Evolutionary conservation across 257 asterid species (phyloP), one percentile per base, ranked within the genome.

Genomic region (Rhazya stricta): DNA sequence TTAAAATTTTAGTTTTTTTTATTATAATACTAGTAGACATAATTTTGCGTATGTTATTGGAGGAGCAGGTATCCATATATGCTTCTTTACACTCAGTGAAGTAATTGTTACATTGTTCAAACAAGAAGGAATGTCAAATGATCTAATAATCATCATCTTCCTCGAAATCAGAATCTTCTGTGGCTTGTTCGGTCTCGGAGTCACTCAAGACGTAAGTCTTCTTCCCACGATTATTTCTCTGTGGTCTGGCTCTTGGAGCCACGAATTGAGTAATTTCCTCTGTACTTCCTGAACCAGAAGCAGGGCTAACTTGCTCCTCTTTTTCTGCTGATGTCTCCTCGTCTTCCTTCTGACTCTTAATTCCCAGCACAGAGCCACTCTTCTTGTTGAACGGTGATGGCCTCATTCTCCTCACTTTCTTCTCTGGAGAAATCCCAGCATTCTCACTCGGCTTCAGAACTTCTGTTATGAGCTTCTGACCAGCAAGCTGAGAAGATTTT

Each of bases 301-400:
- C 73, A 1, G 88, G 84, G 68, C 78, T 77, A 18, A 39, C 89
- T 42, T 46, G 76, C 43, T 83, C 83, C n/a, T 75, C 83, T 56
- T 37, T 71, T 9, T 78, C 83, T 8, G 45, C 25, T 9, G 84
- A 80, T 71, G 74, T 51, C 41, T 79, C 84, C 11, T 76, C 88
- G 15, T 78, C 83, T 16, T 78, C 91, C 19, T 70, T 29, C 73
- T 54, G 48, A 43, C 42, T 57, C n/a, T 79, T 60, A 74, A 80
- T 86, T 69, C 90, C 93, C 39, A 89, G 67, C 66, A 89, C 36
- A 50, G 97, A 87, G 67, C 96, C 88, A 79, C 97, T 92, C 79
- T 95, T 92, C 91, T 93, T 93, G 91, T 95, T 90, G 78, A 91
- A 95, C 1, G 98, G 98, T 7, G 99, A 95, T 10, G 80, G 87